Evolutionary conservation across 2,329 filamentous ascomycete species (phyloP).

Genomic region (Paecilomyces dactylethromorphus): DNA sequence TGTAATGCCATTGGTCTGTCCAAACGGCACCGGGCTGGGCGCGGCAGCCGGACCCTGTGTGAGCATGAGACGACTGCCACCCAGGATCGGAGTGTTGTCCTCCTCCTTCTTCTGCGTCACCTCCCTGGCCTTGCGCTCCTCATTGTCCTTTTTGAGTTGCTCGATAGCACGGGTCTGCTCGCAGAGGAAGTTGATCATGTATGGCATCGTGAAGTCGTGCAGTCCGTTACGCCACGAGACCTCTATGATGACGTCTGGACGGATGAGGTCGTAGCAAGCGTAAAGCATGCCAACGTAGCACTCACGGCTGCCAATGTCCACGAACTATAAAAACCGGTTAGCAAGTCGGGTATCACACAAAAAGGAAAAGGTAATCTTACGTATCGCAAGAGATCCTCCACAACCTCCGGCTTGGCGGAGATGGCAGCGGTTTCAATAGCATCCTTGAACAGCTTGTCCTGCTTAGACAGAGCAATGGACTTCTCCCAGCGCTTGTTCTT

Average conservation of each 20-base stretch:
- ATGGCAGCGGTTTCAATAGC: slow-evolving; percentile 96
- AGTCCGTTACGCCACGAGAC: slow-evolving; percentile 95
- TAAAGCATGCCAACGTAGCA: slow-evolving; percentile 99
- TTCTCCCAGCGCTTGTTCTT: slow-evolving; percentile 99
- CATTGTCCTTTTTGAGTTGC: slow-evolving; percentile 86
- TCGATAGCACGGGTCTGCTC: slow-evolving; percentile 86
- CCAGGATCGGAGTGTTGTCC: slow-evolving; percentile 84
- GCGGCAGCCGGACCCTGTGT: slow-evolving; percentile 69
- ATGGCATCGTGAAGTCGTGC: slow-evolving; percentile 97
- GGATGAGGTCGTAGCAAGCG: slow-evolving; percentile 94
- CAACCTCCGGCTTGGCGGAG: slow-evolving; percentile 81
- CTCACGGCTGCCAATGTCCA: slow-evolving; percentile 97
- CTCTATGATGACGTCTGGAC: slow-evolving; percentile 86
- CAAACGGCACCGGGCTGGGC: slow-evolving; percentile 59
- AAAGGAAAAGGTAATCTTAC: slow-evolving; percentile 58
- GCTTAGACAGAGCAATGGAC: slow-evolving; percentile 93
- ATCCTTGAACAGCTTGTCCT: slow-evolving; percentile 99
- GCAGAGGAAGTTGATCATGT: slow-evolving; percentile 97
- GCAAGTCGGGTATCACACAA: slow-evolving; percentile 9
- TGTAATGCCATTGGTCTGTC: slow-evolving; percentile 79
- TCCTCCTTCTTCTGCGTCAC: slow-evolving; percentile 79
- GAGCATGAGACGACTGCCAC: slow-evolving; percentile 82
- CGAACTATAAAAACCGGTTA: slow-evolving; percentile 61
- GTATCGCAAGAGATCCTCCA: slow-evolving; percentile 92
- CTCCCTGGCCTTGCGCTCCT: slow-evolving; percentile 72